Evolutionary conservation across 202 grass and related monocot genomes (phyloP).

Genomic region (Brachypodium distachyon): DNA sequence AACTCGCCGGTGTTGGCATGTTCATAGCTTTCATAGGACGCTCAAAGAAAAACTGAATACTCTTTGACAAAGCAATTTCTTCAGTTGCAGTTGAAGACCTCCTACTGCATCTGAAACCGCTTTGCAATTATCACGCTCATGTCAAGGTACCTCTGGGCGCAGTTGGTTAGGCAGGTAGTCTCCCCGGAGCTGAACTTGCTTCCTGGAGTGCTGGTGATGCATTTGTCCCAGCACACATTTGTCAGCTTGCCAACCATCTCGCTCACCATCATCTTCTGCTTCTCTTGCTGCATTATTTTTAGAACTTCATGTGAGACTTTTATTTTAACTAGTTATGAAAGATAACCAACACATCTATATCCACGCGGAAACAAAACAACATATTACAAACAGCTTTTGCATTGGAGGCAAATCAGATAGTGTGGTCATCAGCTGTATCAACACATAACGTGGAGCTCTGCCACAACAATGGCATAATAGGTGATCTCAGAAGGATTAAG

Average conservation of each 20-base stretch:
- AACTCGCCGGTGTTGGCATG: not conserved
- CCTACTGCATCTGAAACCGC: conserved; percentile 66
- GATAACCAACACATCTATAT: not conserved
- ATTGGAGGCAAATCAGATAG: not conserved
- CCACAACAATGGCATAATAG: not conserved
- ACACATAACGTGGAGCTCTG: not conserved
- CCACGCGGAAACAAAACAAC: not conserved
- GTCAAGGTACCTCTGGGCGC: conserved; percentile 70
- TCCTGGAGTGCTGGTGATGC: conserved; percentile 79
- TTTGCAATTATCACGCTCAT: conserved; percentile 78
- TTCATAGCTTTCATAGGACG: not conserved
- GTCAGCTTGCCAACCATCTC: conserved; percentile 92
- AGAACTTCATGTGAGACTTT: conserved; percentile 10
- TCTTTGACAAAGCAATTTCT: not conserved
- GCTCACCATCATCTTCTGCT: conserved; percentile 71
- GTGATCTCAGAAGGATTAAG: not conserved
- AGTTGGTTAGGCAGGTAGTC: conserved; percentile 73
- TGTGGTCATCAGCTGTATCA: not conserved
- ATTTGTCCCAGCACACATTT: conserved; percentile 92
- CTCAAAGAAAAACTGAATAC: not conserved
- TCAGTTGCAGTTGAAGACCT: not conserved
- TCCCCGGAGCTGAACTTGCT: conserved; percentile 90
- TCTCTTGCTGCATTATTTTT: conserved; percentile 72
- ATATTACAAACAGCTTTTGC: not conserved
- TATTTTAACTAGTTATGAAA: not conserved